phyloP scores from a whole-genome alignment of 2,329 filamentous ascomycete species.

The Rhynchosporium graminicola region DNA sequence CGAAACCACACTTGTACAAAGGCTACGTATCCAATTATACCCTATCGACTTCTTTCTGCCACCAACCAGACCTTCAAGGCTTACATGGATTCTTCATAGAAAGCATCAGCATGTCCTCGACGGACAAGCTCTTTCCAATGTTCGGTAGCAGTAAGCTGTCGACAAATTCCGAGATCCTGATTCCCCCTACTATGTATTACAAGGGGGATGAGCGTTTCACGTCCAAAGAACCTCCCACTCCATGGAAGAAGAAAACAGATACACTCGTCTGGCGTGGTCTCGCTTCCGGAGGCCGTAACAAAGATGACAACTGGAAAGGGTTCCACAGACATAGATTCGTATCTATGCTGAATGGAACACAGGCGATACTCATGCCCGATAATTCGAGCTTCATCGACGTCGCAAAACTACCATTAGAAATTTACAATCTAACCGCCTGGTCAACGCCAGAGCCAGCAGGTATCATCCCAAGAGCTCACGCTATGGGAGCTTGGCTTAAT shows the following conservation, averaged over 20 bases:
- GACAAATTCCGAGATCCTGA: constrained; percentile 63
- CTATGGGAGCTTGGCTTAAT: constrained; percentile 39
- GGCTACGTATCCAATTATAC: constrained; percentile 44
- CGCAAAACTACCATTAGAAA: constrained; percentile 28
- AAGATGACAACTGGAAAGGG: constrained; percentile 51
- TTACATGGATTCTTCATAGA: constrained; percentile 55
- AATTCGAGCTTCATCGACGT: constrained; percentile 46
- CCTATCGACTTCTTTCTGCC: constrained; percentile 49
- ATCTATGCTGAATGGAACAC: constrained; percentile 52
- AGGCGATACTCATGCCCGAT: constrained; percentile 43
- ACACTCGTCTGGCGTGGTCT: constrained; percentile 63
- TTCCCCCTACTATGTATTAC: constrained; percentile 65
- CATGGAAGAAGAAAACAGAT: constrained; percentile 57
- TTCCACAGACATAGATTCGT: constrained; percentile 59
- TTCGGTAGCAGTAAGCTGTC: constrained; percentile 62
- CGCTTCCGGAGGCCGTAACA: constrained; percentile 57
- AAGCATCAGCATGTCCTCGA: constrained; percentile 51
- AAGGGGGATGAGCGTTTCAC: constrained; percentile 58
- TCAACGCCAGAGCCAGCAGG: constrained; percentile 4
- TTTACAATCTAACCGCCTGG: constrained; percentile 12
- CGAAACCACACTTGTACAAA: constrained; percentile 42
- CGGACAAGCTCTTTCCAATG: constrained; percentile 56
- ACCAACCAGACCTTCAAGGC: constrained; percentile 56
- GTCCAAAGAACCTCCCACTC: constrained; percentile 54
- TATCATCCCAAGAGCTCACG: constrained; percentile 49